Evolutionary conservation across 129 eudicot species (phyloP).

Genomic region (Heracleum sosnowskyi): DNA sequence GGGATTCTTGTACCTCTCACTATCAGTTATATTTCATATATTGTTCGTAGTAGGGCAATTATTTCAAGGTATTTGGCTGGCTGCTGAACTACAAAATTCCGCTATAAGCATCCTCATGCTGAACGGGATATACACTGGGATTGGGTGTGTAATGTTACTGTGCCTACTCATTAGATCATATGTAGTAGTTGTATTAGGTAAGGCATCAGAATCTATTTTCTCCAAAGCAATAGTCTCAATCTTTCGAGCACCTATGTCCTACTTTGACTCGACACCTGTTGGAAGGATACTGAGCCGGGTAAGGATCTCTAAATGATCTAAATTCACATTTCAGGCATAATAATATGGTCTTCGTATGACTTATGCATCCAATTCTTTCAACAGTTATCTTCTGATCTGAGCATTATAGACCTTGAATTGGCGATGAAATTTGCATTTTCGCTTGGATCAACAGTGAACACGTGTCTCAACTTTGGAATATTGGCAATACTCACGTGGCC

Average conservation of each 20-base stretch:
- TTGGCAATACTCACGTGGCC: constrained; percentile 58
- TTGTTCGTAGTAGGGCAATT: constrained; percentile 37
- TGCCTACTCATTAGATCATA: constrained; percentile 41
- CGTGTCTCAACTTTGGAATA: constrained; percentile 38
- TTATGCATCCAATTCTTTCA: constrained; percentile 3
- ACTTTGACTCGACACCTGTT: constrained; percentile 70
- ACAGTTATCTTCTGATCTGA: constrained; percentile 68
- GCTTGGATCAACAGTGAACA: constrained; percentile 35
- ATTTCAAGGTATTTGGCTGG: constrained; percentile 48
- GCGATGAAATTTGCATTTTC: constrained; percentile 28
- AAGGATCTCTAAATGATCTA: constrained; percentile 16
- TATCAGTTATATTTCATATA: constrained; percentile 31
- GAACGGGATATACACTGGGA: constrained; percentile 33
- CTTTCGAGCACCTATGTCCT: constrained; percentile 76
- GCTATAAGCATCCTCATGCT: constrained; percentile 16
- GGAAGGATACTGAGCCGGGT: constrained; percentile 88
- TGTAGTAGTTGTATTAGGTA: constrained; percentile 29
- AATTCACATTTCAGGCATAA: not conserved
- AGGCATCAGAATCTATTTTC: constrained; percentile 45
- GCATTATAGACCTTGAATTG: constrained; percentile 55
- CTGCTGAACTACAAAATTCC: constrained; percentile 31
- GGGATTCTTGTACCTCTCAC: constrained; percentile 37
- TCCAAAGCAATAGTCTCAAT: constrained; percentile 40
- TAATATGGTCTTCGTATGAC: not conserved
- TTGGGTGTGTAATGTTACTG: constrained; percentile 37